Evolutionary conservation across 2,329 filamentous ascomycete species (phyloP).

Genomic region (Hymenoscyphus fructigenus): DNA sequence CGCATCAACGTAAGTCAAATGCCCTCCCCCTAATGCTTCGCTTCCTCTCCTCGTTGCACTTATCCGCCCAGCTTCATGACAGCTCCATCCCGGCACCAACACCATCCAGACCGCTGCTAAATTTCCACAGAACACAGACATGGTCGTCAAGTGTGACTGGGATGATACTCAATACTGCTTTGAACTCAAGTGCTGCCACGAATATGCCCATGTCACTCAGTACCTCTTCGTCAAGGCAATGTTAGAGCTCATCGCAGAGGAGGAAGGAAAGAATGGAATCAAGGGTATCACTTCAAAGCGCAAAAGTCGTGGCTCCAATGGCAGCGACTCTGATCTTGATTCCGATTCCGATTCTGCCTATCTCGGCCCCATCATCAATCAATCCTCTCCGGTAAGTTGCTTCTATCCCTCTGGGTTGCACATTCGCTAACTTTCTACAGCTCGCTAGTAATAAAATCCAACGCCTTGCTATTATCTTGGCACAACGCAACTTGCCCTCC

Average conservation of each 20-base stretch:
- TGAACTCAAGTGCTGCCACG: slow-evolving; percentile 11
- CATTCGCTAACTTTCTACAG: slow-evolving; percentile 16
- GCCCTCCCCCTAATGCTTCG: neutral
- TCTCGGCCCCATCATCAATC: neutral
- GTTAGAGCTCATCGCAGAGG: slow-evolving; percentile 20
- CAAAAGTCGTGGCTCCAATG: neutral
- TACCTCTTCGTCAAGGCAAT: slow-evolving; percentile 19
- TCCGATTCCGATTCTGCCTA: slow-evolving; percentile 10
- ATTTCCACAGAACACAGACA: neutral
- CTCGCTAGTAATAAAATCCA: slow-evolving; percentile 24
- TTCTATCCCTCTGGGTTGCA: too few species aligned
- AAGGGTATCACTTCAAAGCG: neutral
- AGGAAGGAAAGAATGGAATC: slow-evolving; percentile 13
- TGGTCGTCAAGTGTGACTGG: neutral
- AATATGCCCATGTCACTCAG: slow-evolving; percentile 13
- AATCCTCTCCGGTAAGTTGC: slow-evolving; percentile 3
- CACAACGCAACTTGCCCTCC: neutral
- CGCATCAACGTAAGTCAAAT: neutral
- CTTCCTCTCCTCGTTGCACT: neutral
- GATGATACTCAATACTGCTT: slow-evolving; percentile 12
- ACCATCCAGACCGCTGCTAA: neutral
- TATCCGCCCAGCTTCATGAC: neutral
- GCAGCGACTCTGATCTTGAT: slow-evolving; percentile 5
- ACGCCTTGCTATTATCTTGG: slow-evolving; percentile 20
- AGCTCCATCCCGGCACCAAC: neutral